These are phyloP conservation scores for Leccinum fibrillosum DNA, from an alignment of 768 basidiomycete species.

Conservation along the genomic window DNA sequence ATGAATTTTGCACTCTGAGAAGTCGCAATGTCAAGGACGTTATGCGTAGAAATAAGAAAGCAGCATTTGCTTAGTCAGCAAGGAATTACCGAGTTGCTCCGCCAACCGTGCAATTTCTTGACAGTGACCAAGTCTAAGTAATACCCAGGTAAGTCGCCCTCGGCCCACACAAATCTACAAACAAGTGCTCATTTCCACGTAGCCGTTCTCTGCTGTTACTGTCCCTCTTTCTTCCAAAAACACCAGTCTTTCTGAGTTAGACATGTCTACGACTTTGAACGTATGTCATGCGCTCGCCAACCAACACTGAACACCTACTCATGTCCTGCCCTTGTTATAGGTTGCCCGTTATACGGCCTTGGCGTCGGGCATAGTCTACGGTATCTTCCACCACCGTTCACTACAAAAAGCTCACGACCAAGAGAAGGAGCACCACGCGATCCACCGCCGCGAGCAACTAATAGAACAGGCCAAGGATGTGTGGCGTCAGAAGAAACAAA, in stretches of 20 bases:
- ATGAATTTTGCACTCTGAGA: too few species aligned
- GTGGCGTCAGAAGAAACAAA: conserved; percentile 77
- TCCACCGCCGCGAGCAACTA: conserved; percentile 71
- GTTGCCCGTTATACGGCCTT: conserved; percentile 95
- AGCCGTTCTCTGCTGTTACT: conserved; percentile 15
- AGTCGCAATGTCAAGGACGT: too few species aligned
- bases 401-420: conserved; percentile 79
- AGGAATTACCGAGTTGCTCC: conserved; percentile 28
- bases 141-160: conserved; percentile 7
- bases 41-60: too few species aligned
- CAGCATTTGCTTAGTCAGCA: conserved; percentile 29
- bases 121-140: conserved; percentile 7
- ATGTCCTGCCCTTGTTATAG: conserved; percentile 37
- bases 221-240: conserved; percentile 12
- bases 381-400: conserved; percentile 88
- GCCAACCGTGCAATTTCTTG: conserved; percentile 12
- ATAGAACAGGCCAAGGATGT: conserved; percentile 87
- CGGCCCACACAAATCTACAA: neutral
- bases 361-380: conserved; percentile 82
- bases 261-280: conserved; percentile 77
- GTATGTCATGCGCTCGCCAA: conserved; percentile 41
- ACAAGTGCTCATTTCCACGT: neutral
- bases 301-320: neutral
- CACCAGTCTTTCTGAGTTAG: conserved; percentile 13
- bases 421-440: conserved; percentile 69